Base-by-base conservation (phyloP, 768 basidiomycete species). In the Chiua virens region DNA sequence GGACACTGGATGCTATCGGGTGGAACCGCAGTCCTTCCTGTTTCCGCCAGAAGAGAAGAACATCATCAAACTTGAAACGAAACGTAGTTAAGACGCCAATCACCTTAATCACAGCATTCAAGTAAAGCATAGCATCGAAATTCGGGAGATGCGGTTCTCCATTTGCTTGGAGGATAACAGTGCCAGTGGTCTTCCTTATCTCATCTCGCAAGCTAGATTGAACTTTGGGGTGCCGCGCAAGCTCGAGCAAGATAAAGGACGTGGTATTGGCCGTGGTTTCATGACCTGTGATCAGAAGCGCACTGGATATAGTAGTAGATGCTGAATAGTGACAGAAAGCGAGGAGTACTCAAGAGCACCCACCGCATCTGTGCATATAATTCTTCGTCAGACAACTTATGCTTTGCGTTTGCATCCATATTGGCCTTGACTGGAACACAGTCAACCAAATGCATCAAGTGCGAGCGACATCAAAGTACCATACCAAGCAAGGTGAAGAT, bases 201-300 rank as follows among this genome's bases (percentile, higher is more conserved):
- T 59, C 58, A 10, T 44, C 71, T 17, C 89, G 79, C 14, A 92
- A 77, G 46, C 73, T 76, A 2, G 67, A 68, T 61, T 90, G 88
- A 13, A 80, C 65, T 17, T 79, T 71, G 0, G 79, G 82, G 52
- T 83, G 68, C 28, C 71, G 75, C 1, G 82, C 77, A 11, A 91
- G 73, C 56, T 85, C 81, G 45, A 83, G 72, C 3, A 89, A 66
- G 4, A 77, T 75, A 83, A 83, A 89, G 44, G 75, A 69, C 21
- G 80, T 50, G 2, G 76, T 74, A 34, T 73, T 80, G 2, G 83
- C 73, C 28, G 79, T 82, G 4, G 83, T 85, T 63, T 87, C 85
- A 63, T 87, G 78, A 3, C 75, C 76, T 41, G 74, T 74, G 4
- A 80, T 53, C 4, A 79, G 61, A 17, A 79, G 69, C 15, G 74